Evolutionary conservation across 306 rosid species (phyloP).

Genomic region (Erythrophleum fordii): DNA sequence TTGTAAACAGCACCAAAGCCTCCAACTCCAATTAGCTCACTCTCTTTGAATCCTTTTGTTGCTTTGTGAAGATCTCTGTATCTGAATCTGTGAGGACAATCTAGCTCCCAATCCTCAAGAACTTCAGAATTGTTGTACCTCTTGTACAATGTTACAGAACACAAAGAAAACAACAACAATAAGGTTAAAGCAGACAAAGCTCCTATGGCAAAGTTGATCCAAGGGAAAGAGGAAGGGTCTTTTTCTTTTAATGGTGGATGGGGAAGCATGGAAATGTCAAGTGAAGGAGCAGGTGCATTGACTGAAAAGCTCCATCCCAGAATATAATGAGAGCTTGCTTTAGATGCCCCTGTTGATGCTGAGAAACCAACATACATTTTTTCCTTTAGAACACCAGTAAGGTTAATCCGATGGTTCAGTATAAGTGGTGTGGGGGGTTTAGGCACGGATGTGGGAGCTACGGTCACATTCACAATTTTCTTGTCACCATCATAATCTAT

Average conservation of each 20-base stretch:
- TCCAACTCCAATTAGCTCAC: constrained; percentile 66
- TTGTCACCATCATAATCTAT: constrained; percentile 60
- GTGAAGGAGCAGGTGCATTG: constrained; percentile 37
- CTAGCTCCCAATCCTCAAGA: constrained; percentile 81
- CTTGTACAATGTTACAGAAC: constrained; percentile 33
- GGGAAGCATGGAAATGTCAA: constrained; percentile 53
- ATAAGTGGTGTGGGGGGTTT: constrained; percentile 53
- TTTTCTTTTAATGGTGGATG: constrained; percentile 44
- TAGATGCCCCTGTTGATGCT: constrained; percentile 58
- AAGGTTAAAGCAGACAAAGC: constrained; percentile 42
- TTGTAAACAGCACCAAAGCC: constrained; percentile 78
- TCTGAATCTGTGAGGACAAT: constrained; percentile 72
- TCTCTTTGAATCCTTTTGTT: constrained; percentile 65
- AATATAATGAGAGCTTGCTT: constrained; percentile 69
- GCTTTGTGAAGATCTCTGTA: constrained; percentile 71
- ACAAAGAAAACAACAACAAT: constrained; percentile 37
- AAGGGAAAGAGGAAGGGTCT: constrained; percentile 29
- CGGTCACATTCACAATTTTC: constrained; percentile 46
- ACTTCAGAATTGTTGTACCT: constrained; percentile 44
- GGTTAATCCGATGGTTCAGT: rapidly evolving
- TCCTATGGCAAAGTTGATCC: constrained; percentile 9
- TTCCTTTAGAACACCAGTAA: constrained; percentile 25
- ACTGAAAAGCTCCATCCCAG: constrained; percentile 71
- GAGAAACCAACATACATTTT: constrained; percentile 68
- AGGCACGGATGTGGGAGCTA: constrained; percentile 34